Base-by-base conservation (phyloP, 2,329 filamentous ascomycete species). In the Penicillium sp. region DNA sequence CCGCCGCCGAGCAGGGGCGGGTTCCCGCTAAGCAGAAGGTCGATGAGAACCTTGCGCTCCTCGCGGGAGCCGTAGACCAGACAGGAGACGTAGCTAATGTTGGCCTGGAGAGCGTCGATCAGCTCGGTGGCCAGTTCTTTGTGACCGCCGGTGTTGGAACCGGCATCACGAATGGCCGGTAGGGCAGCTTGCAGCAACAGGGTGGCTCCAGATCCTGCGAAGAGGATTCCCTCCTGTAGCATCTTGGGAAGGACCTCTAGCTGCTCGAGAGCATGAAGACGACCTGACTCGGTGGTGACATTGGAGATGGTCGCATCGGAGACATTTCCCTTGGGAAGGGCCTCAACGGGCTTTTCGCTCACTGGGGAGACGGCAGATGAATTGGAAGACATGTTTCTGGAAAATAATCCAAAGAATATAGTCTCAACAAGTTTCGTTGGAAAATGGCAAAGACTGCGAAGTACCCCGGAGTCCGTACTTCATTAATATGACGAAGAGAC, bases 201-300 rank as follows among this genome's bases (percentile, higher is more conserved):
- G 2, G 67, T 62, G 8, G 67, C 63, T 2, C 66, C 67, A 0
- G 63, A 61, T n/a, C 65, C 67, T 0, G 66, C 63, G 40, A 70
- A 66, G 37, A 69, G 47, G 22, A 69, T 67, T 3, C 67, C 67
- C 44, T 70, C 67, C 41, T 61, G 60, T 2, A 69, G 61, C 28
- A 70, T 69, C 22, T 67, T 64, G 7, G 67, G 67, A 5, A 69
- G 59, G 29, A 68, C 62, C 36, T 68, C 62, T 31, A 69, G 57
- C 25, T 66, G 58, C 10, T 66, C 63, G 8, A 69, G 63, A 30
- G 59, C 59, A 19, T 66, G 58, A 2, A 67, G 57, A 18, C 58
- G 58, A 30, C 59, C 56, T 7, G 55, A 49, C 16, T 57, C 54
- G 18, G 42, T 50, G 47, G 43, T 42, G n/a, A 34, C 36, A 28